Base-by-base conservation (phyloP, 2,329 filamentous ascomycete species). In the Aspergillus sp. region DNA sequence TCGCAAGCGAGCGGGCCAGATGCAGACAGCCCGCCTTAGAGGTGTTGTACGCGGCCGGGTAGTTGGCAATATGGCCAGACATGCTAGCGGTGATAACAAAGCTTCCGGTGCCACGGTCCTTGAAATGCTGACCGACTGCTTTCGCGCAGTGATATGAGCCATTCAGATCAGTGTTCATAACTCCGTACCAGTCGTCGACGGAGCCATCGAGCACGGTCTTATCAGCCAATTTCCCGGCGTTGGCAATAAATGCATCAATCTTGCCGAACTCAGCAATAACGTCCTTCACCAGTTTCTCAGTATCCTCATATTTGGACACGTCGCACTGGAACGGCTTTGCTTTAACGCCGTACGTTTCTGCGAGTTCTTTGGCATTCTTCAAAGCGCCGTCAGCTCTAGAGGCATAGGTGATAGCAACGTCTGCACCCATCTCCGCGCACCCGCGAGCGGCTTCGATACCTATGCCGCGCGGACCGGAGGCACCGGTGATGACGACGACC, bases 91-190 rank as follows among this genome's bases (percentile, higher is more conserved):
- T 89, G 72, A 88, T 85, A 74, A 89, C 79, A 71, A 89, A 82
- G 60, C 81, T 84, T 49, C 86, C 86, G 9, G 79, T 86, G 66
- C 84, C 83, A 60, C 83, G 82, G 75, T 87, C 77, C 75, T 86
- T 86, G 82, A 88, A 88, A 76, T 95, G 89, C 56, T 87, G 83
- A 33, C 92, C 93, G n/a, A 91, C 90, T 17, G 91, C 91, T 79
- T 93, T 90, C 22, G 91, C 91, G 62, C 91, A 96, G 83, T 93
- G 86, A 77, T 91, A 90, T 27, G 83, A 86, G 12, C 92, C 93
- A n/a, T 87, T 95, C 65, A 96, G 82, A 75, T 97, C 96, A 68
- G 93, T 88, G 67, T 89, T 84, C 74, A 96, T 82, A 80, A 96
- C 90, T 73, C 86, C 83, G 71, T 92, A 86, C 71, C 86, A 86